Conservation (phyloP, 176 grass and related monocot species). For the Cenchrus purpureus region DNA sequence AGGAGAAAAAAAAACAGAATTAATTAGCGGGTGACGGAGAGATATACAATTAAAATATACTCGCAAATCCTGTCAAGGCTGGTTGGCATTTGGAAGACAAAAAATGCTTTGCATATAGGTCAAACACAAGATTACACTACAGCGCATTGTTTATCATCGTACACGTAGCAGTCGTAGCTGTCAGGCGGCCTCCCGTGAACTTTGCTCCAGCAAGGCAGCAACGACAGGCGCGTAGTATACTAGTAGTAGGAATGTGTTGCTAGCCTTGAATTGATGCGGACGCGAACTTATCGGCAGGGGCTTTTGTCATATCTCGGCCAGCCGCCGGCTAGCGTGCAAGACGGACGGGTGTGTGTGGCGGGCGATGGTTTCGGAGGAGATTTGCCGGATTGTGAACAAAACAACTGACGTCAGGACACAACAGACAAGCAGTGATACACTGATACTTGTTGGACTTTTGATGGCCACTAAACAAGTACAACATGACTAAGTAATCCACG, state of each 20-base stretch:
- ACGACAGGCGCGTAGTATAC: not conserved
- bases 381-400: too few species aligned
- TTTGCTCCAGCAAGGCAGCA: not conserved
- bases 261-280: too few species aligned
- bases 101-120: not conserved
- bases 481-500: too few species aligned
- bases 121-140: not conserved
- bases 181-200: not conserved
- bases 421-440: too few species aligned
- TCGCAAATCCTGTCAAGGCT: not conserved
- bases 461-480: too few species aligned
- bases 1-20: not conserved
- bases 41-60: not conserved
- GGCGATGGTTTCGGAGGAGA: too few species aligned
- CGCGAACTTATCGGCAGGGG: too few species aligned
- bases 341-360: too few species aligned
- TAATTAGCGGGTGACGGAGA: not conserved
- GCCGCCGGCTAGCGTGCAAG: too few species aligned
- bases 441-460: too few species aligned
- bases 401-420: too few species aligned
- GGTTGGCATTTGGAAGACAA: not conserved
- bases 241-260: not conserved
- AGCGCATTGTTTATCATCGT: not conserved
- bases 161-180: not conserved
- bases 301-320: too few species aligned